Evolutionary conservation across 331 rosid species (phyloP), one percentile per base, ranked within the genome.

Genomic region (Telfairia occidentalis): DNA sequence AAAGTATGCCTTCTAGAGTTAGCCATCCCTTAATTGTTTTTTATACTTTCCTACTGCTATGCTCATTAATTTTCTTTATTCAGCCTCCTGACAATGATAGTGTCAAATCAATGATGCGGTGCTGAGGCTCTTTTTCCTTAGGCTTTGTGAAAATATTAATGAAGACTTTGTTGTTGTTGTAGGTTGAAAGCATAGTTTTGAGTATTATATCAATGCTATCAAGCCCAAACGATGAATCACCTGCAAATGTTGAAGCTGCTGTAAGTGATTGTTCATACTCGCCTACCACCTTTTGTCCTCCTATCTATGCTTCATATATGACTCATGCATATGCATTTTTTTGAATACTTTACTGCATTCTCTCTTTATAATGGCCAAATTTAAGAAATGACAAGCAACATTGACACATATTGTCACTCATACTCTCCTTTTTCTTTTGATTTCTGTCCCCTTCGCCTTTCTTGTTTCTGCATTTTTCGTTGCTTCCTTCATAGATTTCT

Each of bases 201-300:
- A 95, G 99, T 83, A 92, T 95, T 78, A 95, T 95, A 86, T 95
- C 99, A 0, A 95, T 95, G 99, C 92, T 95, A 75, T 95, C 99
- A 10, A 50, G 97, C 59, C 99, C 97, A 1, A 95, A 95, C 71
- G 99, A 95, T 4, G 99, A 95, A 85, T 95, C 97, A 52, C 99
- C 99, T 32, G 99, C 99, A 66, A 95, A 95, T 77, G 97, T 95
- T 23, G 99, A 95, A 87, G 99, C 99, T 61, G 99, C 97, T 0
- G 99, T 95, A 86, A 95, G 99, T 71, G 54, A 78, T 38, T n/a
- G 7, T 37, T 77, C 49, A 43, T 7, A 15, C 32, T 34, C 43
- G 5, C 29, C 10, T 71, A 48, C 35, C 42, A 54, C 32, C 19
- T 45, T 61, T 24, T 66, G 11, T 42, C 5, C 9, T 9, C 45